phyloP scores from a whole-genome alignment of 805 yeast genomes.

The Kluyveromyces nonfermentans region DNA sequence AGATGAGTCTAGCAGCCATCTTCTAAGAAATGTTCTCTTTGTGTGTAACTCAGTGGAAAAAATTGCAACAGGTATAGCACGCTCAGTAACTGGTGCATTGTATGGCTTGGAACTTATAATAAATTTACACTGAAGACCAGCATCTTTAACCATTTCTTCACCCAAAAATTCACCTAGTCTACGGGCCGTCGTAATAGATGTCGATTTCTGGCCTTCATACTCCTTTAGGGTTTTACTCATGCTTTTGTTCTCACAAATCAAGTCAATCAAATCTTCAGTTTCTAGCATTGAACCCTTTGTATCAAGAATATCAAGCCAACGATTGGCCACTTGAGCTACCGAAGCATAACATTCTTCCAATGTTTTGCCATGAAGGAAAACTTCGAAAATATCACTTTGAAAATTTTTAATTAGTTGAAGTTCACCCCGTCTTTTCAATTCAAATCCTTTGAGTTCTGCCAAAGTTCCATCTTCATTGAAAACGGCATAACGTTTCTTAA shows the following conservation, averaged over 20 bases:
- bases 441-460: constrained; percentile 96
- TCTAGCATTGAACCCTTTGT: constrained; percentile 79
- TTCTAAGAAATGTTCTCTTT: constrained; percentile 63
- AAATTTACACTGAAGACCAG: constrained; percentile 91
- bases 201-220: constrained; percentile 83
- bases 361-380: constrained; percentile 77
- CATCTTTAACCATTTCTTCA: constrained; percentile 91
- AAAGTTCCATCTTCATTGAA: constrained; percentile 88
- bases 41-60: constrained; percentile 73
- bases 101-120: constrained; percentile 77
- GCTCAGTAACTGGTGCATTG: constrained; percentile 85
- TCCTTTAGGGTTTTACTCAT: constrained; percentile 90
- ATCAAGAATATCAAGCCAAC: constrained; percentile 92
- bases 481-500: constrained; percentile 94
- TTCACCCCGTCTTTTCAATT: constrained; percentile 94
- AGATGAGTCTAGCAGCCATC: constrained; percentile 79
- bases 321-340: constrained; percentile 86
- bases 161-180: constrained; percentile 93
- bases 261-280: constrained; percentile 87
- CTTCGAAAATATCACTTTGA: constrained; percentile 88
- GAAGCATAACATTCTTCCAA: constrained; percentile 75
- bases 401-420: constrained; percentile 86
- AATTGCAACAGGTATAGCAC: constrained; percentile 94
- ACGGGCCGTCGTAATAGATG: constrained; percentile 91
- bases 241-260: constrained; percentile 91